phyloP scores from a whole-genome alignment of 2,329 filamentous ascomycete genomes.

The Nemania bipapillata region DNA sequence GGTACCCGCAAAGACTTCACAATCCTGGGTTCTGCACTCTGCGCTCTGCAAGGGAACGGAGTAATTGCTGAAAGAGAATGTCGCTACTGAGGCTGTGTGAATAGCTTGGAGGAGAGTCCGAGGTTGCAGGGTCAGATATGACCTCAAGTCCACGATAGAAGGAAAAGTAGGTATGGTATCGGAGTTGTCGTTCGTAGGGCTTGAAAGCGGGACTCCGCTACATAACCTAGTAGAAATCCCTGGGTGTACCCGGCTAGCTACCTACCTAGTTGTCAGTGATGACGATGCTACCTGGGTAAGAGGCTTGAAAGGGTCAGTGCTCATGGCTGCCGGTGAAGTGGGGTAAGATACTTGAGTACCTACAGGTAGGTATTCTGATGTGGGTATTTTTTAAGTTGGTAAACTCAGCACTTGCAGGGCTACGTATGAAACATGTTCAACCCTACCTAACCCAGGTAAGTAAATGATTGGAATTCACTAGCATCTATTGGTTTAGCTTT shows the following conservation, averaged over 20 bases:
- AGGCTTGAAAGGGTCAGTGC: constrained; percentile 13
- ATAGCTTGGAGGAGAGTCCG: constrained; percentile 32
- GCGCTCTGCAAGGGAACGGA: constrained; percentile 30
- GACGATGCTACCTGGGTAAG: background rate
- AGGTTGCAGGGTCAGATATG: constrained; percentile 28
- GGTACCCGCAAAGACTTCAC: constrained; percentile 17
- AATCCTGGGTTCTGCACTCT: constrained; percentile 10
- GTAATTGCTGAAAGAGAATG: constrained; percentile 34
- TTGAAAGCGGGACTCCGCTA: constrained; percentile 22
- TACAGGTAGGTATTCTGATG: too few relatives aligned
- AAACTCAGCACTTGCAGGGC: too few relatives aligned
- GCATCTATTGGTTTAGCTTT: too few relatives aligned
- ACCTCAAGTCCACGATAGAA: constrained; percentile 8
- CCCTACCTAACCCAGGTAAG: too few relatives aligned
- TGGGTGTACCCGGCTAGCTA: background rate
- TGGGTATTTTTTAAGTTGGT: too few relatives aligned
- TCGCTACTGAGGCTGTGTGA: constrained; percentile 35
- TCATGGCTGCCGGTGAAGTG: constrained; percentile 9
- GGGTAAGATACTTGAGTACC: background rate
- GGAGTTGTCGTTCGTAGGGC: constrained; percentile 27
- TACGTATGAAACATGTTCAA: too few relatives aligned
- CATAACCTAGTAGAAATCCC: background rate
- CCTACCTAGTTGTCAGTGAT: background rate
- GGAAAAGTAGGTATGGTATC: constrained; percentile 2
- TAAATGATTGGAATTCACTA: too few relatives aligned